Evolutionary conservation across 2,329 filamentous ascomycete genomes (phyloP).

Genomic region (Nemania sp.): DNA sequence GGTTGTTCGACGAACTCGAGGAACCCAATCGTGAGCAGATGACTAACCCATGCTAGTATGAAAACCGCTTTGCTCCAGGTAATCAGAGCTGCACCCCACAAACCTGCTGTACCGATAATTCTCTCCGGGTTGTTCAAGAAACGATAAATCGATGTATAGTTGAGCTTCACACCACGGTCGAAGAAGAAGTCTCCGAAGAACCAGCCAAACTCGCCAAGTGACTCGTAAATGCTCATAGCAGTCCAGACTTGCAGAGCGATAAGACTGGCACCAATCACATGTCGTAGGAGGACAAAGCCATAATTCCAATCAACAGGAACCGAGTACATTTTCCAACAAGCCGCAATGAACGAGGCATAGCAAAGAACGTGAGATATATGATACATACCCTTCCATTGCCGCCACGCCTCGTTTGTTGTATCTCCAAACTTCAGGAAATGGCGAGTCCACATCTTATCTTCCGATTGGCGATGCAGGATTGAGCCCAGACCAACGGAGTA

Average conservation of each 20-base stretch:
- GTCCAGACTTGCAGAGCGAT: slow-evolving; percentile 94
- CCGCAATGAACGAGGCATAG: slow-evolving; percentile 88
- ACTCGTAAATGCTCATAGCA: slow-evolving; percentile 91
- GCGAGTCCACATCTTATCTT: slow-evolving; percentile 92
- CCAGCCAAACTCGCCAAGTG: slow-evolving; percentile 97
- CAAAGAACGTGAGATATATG: slow-evolving; percentile 93
- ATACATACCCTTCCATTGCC: slow-evolving; percentile 97
- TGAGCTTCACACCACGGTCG: slow-evolving; percentile 86
- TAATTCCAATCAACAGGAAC: slow-evolving; percentile 88
- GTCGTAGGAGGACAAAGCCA: slow-evolving; percentile 85
- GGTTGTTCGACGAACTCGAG: slow-evolving; percentile 94
- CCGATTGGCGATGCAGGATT: slow-evolving; percentile 86
- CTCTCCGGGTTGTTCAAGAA: slow-evolving; percentile 98
- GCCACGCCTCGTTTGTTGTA: slow-evolving; percentile 90
- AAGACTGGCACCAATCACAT: slow-evolving; percentile 84
- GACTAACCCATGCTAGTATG: slow-evolving; percentile 84
- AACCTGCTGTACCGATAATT: slow-evolving; percentile 90
- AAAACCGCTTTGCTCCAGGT: slow-evolving; percentile 91
- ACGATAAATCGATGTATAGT: slow-evolving; percentile 96
- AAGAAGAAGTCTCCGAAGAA: slow-evolving; percentile 99
- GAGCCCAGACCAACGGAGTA: slow-evolving; percentile 89
- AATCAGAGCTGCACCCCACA: slow-evolving; percentile 95
- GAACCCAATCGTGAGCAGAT: slow-evolving; percentile 86
- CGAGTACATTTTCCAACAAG: slow-evolving; percentile 96
- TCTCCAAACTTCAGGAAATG: slow-evolving; percentile 99